Evolutionary conservation across 208 protist species (phyloP), one percentile per base, ranked within the genome.

Genomic region (Vickermania ingenoplastis): DNA sequence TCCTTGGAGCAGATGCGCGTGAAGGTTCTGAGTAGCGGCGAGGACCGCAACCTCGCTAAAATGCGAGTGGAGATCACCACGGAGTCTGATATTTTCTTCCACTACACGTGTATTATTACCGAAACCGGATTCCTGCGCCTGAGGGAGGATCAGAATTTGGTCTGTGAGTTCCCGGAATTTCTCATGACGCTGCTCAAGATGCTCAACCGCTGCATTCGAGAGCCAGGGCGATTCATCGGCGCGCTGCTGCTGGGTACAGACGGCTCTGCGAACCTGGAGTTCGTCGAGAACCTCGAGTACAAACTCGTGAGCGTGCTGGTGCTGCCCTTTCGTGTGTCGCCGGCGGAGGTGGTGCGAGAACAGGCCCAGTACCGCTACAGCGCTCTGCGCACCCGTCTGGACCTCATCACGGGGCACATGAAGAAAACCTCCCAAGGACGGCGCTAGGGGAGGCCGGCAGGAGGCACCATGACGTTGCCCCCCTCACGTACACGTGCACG

Each of bases 251-350:
- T 97, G 22, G 75, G 74, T 25, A 73, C 81, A 22, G 86, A 96
- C 59, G 90, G 88, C 30, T 81, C 78, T 1, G 89, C 81, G 0
- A 89, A 86, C 29, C 61, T 98, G 54, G 89, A 97, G 59, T 96
- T 98, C 67, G 81, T 98, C 29, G 91, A 98, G 62, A 97, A 96
- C 57, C 73, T 97, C 54, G 86, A 96, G 67, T 98, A 97, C 78
- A 98, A 97, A 64, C 88, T 97, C 53, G 89, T 98, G 31, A 92
- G 94, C 48, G 79, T 98, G 29, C 62, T 98, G 26, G 79, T 83
- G 22, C 68, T 97, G 17, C 83, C 89, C 2, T 96, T 98, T 61
- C 72, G 75, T 13, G 88, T 80, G 17, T 92, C 89, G n/a, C 64
- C 81, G 36, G 85, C 93, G 14, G 75, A 91, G 28, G 76, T 92